phyloP scores from a whole-genome alignment of 2,329 filamentous ascomycete species.

The Orbilia ellipsospora region DNA sequence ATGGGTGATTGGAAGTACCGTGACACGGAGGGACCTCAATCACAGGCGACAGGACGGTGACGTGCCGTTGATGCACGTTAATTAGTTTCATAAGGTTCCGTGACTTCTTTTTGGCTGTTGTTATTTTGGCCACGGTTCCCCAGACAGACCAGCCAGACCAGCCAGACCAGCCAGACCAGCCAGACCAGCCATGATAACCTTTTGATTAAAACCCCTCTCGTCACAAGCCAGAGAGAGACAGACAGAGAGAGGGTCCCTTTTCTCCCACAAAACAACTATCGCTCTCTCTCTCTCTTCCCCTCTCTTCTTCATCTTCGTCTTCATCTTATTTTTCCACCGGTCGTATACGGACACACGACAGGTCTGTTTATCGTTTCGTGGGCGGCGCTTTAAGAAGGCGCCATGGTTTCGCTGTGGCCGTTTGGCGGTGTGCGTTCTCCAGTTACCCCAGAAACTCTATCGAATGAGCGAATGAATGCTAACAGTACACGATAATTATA shows the following conservation, averaged over 20 bases:
- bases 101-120: no score
- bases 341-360: background rate
- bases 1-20: no score
- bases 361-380: background rate
- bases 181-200: no score
- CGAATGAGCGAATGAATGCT: slow-evolving; percentile 30
- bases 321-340: background rate
- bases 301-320: background rate
- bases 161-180: background rate
- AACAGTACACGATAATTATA: slow-evolving; percentile 24
- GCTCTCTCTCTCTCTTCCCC: slow-evolving; percentile 9
- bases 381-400: slow-evolving; percentile 24
- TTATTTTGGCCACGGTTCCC: slow-evolving; percentile 34
- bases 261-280: background rate
- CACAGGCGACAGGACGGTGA: background rate
- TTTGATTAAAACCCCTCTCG: slow-evolving; percentile 10
- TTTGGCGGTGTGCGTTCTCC: slow-evolving; percentile 57
- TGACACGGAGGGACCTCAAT: background rate
- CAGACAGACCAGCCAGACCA: slow-evolving; percentile 8
- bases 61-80: slow-evolving; percentile 33
- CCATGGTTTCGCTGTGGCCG: slow-evolving; percentile 58
- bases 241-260: no score
- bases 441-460: background rate
- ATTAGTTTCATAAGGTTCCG: background rate
- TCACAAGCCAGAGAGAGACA: no score